Evolutionary conservation across 768 basidiomycete species (phyloP).

Genomic region (Zangia roseola): DNA sequence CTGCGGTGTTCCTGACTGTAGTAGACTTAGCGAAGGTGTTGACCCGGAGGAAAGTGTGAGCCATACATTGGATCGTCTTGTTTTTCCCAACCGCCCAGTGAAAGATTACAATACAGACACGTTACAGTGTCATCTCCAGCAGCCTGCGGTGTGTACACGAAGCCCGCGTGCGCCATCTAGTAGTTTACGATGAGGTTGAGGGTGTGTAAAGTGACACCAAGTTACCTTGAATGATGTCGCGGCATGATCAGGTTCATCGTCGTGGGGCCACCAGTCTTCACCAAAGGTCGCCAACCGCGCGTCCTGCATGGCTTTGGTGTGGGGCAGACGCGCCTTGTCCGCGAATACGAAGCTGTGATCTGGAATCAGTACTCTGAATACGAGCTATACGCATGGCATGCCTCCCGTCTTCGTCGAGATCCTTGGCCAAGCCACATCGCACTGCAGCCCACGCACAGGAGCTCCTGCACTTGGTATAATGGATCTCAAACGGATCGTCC

Average conservation of each 20-base stretch:
- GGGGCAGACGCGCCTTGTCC: constrained; percentile 63
- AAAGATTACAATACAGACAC: constrained; percentile 81
- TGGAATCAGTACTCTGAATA: background rate
- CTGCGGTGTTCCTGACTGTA: constrained; percentile 72
- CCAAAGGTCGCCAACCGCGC: constrained; percentile 70
- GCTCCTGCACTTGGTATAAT: constrained; percentile 63
- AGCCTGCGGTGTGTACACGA: constrained; percentile 71
- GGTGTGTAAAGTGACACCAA: background rate
- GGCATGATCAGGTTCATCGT: constrained; percentile 55
- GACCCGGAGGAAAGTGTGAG: background rate
- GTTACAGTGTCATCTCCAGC: constrained; percentile 75
- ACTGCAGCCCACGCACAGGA: constrained; percentile 83
- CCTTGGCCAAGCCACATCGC: constrained; percentile 64
- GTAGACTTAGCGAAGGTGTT: constrained; percentile 5
- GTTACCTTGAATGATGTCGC: constrained; percentile 71
- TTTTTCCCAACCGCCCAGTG: constrained; percentile 83
- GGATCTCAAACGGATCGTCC: constrained; percentile 87
- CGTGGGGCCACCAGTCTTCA: constrained; percentile 78
- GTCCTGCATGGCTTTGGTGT: constrained; percentile 66
- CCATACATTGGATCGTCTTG: constrained; percentile 85
- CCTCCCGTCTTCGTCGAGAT: constrained; percentile 58
- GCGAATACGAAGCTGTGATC: constrained; percentile 53
- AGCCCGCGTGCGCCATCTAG: constrained; percentile 86
- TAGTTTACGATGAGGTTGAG: constrained; percentile 5
- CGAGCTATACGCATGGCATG: constrained; percentile 31